Evolutionary conservation across 768 basidiomycete species (phyloP).

Genomic region (Hydnum rufescens): DNA sequence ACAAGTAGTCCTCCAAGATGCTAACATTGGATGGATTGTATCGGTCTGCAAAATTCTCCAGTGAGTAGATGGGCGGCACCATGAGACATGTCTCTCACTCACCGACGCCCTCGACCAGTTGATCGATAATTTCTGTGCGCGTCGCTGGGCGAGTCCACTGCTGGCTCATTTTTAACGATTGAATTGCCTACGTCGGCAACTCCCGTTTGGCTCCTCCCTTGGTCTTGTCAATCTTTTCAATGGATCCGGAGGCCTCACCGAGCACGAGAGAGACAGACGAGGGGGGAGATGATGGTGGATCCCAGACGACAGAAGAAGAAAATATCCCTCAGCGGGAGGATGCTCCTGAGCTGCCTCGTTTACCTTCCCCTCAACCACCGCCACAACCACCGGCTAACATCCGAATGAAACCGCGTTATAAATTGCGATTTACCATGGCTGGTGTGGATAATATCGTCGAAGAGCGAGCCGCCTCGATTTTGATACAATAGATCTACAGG

Average conservation of each 20-base stretch:
- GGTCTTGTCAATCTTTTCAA: too few species aligned
- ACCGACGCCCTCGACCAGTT: slow-evolving; percentile 82
- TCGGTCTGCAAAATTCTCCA: slow-evolving; percentile 37
- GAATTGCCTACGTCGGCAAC: background rate
- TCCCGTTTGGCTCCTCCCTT: background rate
- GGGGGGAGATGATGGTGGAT: background rate
- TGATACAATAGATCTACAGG: slow-evolving; percentile 33
- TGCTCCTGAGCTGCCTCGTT: background rate
- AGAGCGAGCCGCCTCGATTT: too few species aligned
- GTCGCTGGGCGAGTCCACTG: slow-evolving; percentile 59
- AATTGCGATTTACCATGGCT: slow-evolving; percentile 32
- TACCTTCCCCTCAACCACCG: background rate
- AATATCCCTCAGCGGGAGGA: background rate
- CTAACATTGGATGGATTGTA: slow-evolving; percentile 91
- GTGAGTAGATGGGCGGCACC: slow-evolving; percentile 1
- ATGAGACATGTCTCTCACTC: slow-evolving; percentile 15
- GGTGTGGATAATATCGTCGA: too few species aligned
- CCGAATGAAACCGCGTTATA: slow-evolving; percentile 21
- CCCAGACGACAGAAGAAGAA: slow-evolving; percentile 2
- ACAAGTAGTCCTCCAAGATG: slow-evolving; percentile 91
- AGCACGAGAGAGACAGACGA: too few species aligned
- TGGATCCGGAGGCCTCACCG: too few species aligned
- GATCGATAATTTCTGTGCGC: slow-evolving; percentile 73
- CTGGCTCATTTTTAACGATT: background rate
- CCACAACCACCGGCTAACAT: background rate